Percentiles rank a stretch among this genome's conserved stretches.
These are phyloP conservation scores for Chiua sp. DNA, from an alignment of 1,284 basidiomycete genomes.

Conservation along the genomic window DNA sequence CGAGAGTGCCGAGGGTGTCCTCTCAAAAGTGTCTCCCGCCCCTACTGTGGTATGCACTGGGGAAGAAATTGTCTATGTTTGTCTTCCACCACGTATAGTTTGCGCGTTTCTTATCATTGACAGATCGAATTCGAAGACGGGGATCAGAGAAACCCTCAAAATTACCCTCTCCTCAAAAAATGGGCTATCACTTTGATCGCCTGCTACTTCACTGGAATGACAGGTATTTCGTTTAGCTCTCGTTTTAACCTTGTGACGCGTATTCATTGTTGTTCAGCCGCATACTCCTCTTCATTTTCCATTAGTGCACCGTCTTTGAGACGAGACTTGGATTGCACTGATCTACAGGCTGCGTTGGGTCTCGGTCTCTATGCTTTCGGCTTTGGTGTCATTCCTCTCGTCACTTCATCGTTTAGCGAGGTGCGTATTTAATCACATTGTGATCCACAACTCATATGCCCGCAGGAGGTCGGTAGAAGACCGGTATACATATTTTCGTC, in stretches of 20 bases:
- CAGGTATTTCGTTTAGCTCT: constrained; percentile 7
- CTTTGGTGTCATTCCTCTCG: constrained; percentile 50
- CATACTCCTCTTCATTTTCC: constrained; percentile 45
- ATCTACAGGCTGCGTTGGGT: constrained; percentile 42
- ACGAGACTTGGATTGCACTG: constrained; percentile 43
- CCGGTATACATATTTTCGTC: constrained; percentile 50
- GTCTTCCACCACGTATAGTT: neutral
- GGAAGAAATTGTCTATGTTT: constrained; percentile 19
- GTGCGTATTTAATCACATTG: constrained; percentile 8
- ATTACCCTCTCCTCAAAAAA: constrained; percentile 27
- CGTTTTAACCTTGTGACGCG: neutral
- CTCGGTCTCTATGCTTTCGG: constrained; percentile 49
- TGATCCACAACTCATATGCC: neutral
- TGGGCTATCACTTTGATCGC: constrained; percentile 31
- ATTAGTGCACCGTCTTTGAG: constrained; percentile 46
- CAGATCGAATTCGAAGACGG: constrained; percentile 34
- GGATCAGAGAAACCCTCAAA: constrained; percentile 31
- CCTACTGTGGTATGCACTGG: neutral
- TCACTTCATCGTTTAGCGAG: constrained; percentile 54
- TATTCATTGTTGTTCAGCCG: constrained; percentile 27
- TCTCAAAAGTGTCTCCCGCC: constrained; percentile 5
- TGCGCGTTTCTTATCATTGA: constrained; percentile 6
- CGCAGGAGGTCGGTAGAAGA: constrained; percentile 51
- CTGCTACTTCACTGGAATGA: constrained; percentile 24
- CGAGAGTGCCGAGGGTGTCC: constrained; percentile 2